Base-by-base conservation (phyloP, 495 filamentous ascomycete genomes). In the Bacidia rubella region DNA sequence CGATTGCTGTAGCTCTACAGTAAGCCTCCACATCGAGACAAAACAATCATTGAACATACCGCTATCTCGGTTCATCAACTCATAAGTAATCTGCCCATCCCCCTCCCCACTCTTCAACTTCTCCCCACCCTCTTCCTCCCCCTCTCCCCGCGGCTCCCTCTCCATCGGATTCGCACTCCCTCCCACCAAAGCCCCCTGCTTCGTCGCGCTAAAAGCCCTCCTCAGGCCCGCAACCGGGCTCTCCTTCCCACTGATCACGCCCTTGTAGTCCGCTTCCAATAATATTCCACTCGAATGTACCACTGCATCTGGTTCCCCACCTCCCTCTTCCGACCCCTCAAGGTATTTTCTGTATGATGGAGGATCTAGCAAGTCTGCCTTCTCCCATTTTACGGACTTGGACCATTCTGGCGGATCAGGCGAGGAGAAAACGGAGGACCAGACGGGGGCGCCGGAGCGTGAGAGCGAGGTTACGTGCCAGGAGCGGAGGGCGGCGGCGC, bases 241-340 rank as follows among this genome's bases (percentile, higher is more conserved):
- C 59, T 92, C 89, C 45, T 75, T 76, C 17, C 92, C 93, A 49
- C 76, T 79, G 38, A 98, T 63, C 2, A 95, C 87, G 54, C 84
- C 85, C 69, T 98, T 97, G 74, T 98, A 98, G 67, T 98, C 92
- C 7, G 90, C 90, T 68, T 98, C 92, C 11, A 98, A 75, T n/a
- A 98, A 73, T 49, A 98, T 97, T 5, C 92, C 92, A 81, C 95
- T 86, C 55, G 73, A 83, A 69, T 98, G 92, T 20, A 98, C 83
- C 12, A 97, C 88, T 26, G 80, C 87, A 62, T 85, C 80, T 42
- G 90, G 86, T 27, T 73, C 77, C 46, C 29, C 29, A 5, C 5
- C 7, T 15, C 29, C 29, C 15, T 35, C 15, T 5, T 35, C 29
- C 15, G 29, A 15, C 29, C 29, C 29, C 7, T 74, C 71, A 50